phyloP scores from a whole-genome alignment of 352 stramenopile species.

The Pythium aquatile region DNA sequence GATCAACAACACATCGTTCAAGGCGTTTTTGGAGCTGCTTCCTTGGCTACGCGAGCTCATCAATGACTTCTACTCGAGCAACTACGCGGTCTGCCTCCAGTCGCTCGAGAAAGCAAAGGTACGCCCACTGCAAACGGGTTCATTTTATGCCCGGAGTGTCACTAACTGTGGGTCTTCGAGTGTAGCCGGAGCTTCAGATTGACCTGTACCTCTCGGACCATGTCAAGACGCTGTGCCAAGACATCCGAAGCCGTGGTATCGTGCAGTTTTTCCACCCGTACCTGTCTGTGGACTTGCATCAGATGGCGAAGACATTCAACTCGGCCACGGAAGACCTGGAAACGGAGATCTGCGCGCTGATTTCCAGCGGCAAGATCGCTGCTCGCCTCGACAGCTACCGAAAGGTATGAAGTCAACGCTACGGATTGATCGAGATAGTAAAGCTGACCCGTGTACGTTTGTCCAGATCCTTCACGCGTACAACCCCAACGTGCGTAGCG shows the following conservation, averaged over 20 bases:
- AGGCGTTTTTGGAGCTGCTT: constrained; percentile 84
- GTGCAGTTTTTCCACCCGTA: constrained; percentile 91
- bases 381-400: constrained; percentile 88
- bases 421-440: background rate
- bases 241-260: constrained; percentile 84
- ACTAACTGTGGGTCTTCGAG: background rate
- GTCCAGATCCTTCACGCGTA: constrained; percentile 75
- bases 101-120: constrained; percentile 78
- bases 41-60: constrained; percentile 88
- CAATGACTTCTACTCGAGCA: constrained; percentile 85
- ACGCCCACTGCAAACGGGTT: background rate
- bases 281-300: constrained; percentile 77
- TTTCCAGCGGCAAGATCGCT: constrained; percentile 65
- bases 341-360: constrained; percentile 78
- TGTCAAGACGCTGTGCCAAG: constrained; percentile 68
- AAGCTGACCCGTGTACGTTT: background rate
- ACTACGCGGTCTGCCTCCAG: constrained; percentile 82
- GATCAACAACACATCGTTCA: constrained; percentile 88
- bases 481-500: constrained; percentile 72
- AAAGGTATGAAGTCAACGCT: constrained; percentile 45
- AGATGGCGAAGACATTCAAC: constrained; percentile 88
- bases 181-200: constrained; percentile 62
- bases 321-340: constrained; percentile 59
- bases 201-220: constrained; percentile 81
- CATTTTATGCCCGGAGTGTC: too few species aligned